phyloP scores from a whole-genome alignment of 2,329 filamentous ascomycete species.

The Blastomyces gilchristii region DNA sequence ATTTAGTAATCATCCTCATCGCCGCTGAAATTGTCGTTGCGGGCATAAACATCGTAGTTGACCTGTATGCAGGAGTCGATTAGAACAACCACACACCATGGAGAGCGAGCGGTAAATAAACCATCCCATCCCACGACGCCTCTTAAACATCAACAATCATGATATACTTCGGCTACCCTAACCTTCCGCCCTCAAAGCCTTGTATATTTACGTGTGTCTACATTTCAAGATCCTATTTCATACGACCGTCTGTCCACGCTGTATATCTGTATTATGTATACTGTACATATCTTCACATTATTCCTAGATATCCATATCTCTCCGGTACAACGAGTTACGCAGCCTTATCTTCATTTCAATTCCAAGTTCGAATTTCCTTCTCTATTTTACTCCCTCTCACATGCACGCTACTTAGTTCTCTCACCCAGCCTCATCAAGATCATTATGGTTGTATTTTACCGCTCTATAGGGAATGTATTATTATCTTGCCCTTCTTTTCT shows the following conservation, averaged over 20 bases:
- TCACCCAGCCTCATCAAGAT: too few species aligned
- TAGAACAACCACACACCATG: slow-evolving; percentile 22
- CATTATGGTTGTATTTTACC: background rate
- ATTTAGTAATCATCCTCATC: slow-evolving; percentile 79
- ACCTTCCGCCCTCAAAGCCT: background rate
- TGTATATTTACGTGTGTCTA: background rate
- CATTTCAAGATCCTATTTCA: background rate
- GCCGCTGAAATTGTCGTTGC: slow-evolving; percentile 91
- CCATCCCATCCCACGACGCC: background rate
- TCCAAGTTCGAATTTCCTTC: background rate
- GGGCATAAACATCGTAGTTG: slow-evolving; percentile 87
- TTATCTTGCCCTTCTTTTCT: background rate
- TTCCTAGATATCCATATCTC: background rate
- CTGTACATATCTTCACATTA: background rate
- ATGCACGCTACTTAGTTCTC: background rate
- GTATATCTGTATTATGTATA: background rate
- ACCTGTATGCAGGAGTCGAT: slow-evolving; percentile 65
- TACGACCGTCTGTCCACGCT: background rate
- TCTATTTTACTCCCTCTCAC: background rate
- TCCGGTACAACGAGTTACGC: background rate
- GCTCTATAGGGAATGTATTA: background rate
- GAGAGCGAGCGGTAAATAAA: background rate
- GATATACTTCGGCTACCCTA: background rate
- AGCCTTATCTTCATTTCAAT: background rate
- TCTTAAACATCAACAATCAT: background rate